These are phyloP conservation scores for Diaporthe helianthi DNA, from an alignment of 2,329 filamentous ascomycete species.

Conservation along the genomic window DNA sequence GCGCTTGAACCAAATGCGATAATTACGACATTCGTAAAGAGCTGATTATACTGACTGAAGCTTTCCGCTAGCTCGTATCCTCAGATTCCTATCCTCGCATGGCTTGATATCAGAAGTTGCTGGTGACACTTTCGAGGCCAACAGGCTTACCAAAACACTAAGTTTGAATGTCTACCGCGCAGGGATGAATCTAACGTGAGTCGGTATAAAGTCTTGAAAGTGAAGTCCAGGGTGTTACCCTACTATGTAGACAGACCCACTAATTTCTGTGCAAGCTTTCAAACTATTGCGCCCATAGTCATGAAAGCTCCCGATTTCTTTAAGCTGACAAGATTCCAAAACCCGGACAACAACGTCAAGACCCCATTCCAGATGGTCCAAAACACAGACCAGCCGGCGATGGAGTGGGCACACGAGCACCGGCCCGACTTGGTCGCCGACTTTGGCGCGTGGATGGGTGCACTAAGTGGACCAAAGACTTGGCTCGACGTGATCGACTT, in stretches of 20 bases:
- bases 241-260: neutral
- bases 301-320: constrained; percentile 22
- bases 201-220: neutral
- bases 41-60: neutral
- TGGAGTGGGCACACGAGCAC: constrained; percentile 30
- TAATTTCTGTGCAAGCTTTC: neutral
- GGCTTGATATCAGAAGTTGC: constrained; percentile 12
- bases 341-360: constrained; percentile 11
- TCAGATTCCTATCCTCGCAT: constrained; percentile 27
- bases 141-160: constrained; percentile 21
- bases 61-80: constrained; percentile 24
- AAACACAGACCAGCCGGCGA: constrained; percentile 34
- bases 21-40: no score
- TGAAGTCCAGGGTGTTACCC: no score
- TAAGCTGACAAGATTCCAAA: neutral
- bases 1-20: no score
- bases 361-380: constrained; percentile 24
- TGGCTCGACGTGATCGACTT: constrained; percentile 37
- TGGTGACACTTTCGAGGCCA: constrained; percentile 27
- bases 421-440: constrained; percentile 34
- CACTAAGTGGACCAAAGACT: constrained; percentile 25
- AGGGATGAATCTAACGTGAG: constrained; percentile 24
- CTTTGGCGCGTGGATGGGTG: constrained; percentile 36
- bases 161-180: constrained; percentile 8
- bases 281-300: constrained; percentile 1